A percentile compares a stretch with the other conserved stretches of the same genome.
Conservation (phyloP, 768 basidiomycete species). For the Rhodocollybia butyracea region DNA sequence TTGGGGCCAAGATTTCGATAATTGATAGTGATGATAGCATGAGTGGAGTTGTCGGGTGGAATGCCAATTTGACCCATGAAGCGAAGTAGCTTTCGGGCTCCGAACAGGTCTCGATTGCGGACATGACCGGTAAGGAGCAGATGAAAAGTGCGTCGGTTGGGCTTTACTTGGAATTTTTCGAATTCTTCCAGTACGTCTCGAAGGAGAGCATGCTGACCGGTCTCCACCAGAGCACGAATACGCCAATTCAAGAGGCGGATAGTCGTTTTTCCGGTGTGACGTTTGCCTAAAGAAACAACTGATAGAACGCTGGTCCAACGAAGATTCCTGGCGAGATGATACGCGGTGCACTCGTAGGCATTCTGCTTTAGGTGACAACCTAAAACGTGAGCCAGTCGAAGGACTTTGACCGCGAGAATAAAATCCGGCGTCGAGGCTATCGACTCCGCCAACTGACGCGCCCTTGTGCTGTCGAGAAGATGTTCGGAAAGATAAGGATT, state of each 20-base stretch:
- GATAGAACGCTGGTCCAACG: conserved; percentile 51
- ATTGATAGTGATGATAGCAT: conserved; percentile 52
- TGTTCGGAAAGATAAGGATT: not conserved
- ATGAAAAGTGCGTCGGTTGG: conserved; percentile 65
- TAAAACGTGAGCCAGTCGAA: conserved; percentile 45
- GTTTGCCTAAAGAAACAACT: conserved; percentile 45
- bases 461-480: conserved; percentile 29
- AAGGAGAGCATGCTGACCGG: conserved; percentile 43
- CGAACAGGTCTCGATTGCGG: conserved; percentile 60
- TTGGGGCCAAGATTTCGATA: conserved; percentile 64
- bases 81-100: conserved; percentile 50
- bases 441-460: conserved; percentile 26
- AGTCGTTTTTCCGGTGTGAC: conserved; percentile 47
- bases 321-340: conserved; percentile 41
- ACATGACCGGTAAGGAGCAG: conserved; percentile 64
- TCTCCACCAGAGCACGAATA: conserved; percentile 56
- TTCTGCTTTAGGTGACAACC: conserved; percentile 49
- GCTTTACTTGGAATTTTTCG: conserved; percentile 37
- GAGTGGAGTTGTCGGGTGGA: conserved; percentile 52
- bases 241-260: conserved; percentile 69
- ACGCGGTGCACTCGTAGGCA: conserved; percentile 56
- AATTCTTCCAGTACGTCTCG: conserved; percentile 50
- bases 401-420: conserved; percentile 37
- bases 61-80: conserved; percentile 57
- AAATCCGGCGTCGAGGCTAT: conserved; percentile 25